Evolutionary conservation across 495 filamentous ascomycete genomes (phyloP), one percentile per base, ranked within the genome.

Genomic region (Neurospora sp.): DNA sequence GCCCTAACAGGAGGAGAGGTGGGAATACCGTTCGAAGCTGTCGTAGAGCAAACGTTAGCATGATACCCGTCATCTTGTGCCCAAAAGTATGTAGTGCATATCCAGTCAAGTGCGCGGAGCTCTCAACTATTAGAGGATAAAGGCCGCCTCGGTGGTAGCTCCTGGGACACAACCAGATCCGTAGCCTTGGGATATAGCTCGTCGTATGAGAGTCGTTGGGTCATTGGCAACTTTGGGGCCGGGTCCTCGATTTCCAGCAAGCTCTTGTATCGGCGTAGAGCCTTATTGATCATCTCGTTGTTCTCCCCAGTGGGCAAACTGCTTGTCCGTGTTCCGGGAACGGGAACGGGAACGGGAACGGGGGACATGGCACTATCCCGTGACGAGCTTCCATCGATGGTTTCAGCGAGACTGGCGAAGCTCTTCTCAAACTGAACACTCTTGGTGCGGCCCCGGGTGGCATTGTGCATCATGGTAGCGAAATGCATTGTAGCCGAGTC

Each of bases 1-100:
- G 78, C 79, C 74, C 77, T 75, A 31, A 75, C 59, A 37, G 75
- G 77, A 59, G 77, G 71, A 72, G 77, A 73, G 47, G 77, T 74
- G 45, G 80, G 70, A 71, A 78, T 81, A 78, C 85, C 85, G 83
- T 85, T 87, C 80, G 85, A 79, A 79, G 85, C 86, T 87, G 78
- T 40, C n/a, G 71, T 16, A 45, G 74, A 45, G 4, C 22, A 41
- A 18, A 76, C 53, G 79, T 85, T 70, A 84, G 82, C 71, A 75
- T 61, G 42, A 70, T 69, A 16, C 18, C 5, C 20, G 39, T 69
- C 31, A 65, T 65, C 53, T 65, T 65, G 53, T 65, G 53, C 53
- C 27, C 53, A 65, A 65, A 65, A 65, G 27, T 31, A 65, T 65
- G 27, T 37, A 65, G 35, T 65, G 53, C 5, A 65, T 65, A 1